Evolutionary conservation across 768 basidiomycete species (phyloP).

Genomic region (Amanita rubescens): DNA sequence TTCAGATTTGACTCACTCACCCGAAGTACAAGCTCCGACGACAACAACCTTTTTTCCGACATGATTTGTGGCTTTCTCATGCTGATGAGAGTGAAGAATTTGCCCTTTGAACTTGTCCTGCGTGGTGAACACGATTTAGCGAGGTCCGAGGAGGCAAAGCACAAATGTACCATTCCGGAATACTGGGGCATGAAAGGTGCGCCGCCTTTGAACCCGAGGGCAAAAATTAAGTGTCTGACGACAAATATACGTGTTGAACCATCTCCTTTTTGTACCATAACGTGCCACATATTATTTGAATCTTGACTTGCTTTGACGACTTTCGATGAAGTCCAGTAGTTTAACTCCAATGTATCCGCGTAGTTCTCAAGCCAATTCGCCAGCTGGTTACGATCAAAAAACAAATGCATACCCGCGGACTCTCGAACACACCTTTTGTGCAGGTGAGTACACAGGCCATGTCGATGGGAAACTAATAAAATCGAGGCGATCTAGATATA

Average conservation of each 20-base stretch:
- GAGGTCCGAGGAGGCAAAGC: neutral
- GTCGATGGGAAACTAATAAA: constrained; percentile 43
- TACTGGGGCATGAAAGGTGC: constrained; percentile 37
- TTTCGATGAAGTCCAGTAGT: constrained; percentile 42
- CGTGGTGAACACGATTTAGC: neutral
- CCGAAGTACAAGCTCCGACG: constrained; percentile 59
- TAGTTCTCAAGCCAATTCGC: constrained; percentile 28
- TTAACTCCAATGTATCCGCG: constrained; percentile 32
- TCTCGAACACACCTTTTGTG: constrained; percentile 32
- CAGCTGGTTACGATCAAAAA: constrained; percentile 13
- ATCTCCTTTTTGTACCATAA: constrained; percentile 28
- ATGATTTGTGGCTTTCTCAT: constrained; percentile 49
- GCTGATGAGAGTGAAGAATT: constrained; percentile 49
- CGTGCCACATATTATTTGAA: constrained; percentile 31
- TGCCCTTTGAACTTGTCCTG: constrained; percentile 58
- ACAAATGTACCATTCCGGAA: constrained; percentile 33
- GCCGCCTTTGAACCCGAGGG: constrained; percentile 45
- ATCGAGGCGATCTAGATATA: neutral
- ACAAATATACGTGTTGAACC: constrained; percentile 30
- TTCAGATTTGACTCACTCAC: constrained; percentile 12
- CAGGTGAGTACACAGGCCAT: constrained; percentile 55
- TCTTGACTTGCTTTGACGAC: constrained; percentile 29
- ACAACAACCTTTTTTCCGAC: constrained; percentile 66
- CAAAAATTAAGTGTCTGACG: constrained; percentile 43
- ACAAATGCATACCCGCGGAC: neutral